phyloP scores from a whole-genome alignment of 225 moss, liverwort and hornwort species.

The Asterella californica region DNA sequence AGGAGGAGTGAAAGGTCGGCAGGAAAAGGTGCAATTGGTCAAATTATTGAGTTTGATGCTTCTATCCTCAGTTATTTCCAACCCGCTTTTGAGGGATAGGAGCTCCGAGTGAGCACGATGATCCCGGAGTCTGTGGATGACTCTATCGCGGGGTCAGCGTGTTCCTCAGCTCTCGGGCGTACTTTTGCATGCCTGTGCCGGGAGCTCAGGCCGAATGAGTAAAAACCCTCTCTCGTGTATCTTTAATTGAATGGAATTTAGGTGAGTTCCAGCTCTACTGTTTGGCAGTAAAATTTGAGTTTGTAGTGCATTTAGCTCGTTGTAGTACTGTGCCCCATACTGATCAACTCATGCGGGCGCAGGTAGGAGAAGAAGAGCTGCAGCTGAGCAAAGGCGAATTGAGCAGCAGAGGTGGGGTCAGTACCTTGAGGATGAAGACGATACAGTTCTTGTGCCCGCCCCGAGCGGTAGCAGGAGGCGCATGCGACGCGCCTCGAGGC shows the following conservation, averaged over 20 bases:
- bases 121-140: slow-evolving; percentile 5
- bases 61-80: background rate
- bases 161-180: slow-evolving; percentile 1
- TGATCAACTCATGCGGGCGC: background rate
- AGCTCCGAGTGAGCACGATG: slow-evolving; percentile 6
- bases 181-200: background rate
- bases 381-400: slow-evolving; percentile 64
- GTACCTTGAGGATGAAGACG: slow-evolving; percentile 53
- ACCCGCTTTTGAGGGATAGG: background rate
- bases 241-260: background rate
- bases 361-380: slow-evolving; percentile 54
- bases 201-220: slow-evolving; percentile 19
- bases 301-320: background rate
- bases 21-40: slow-evolving; percentile 39
- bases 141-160: slow-evolving; percentile 5
- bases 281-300: background rate
- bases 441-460: slow-evolving; percentile 37
- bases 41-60: slow-evolving; percentile 14
- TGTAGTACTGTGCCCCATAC: background rate
- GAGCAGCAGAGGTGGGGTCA: slow-evolving; percentile 68
- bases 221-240: slow-evolving; percentile 2
- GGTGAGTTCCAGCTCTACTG: slow-evolving; percentile 3
- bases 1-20: slow-evolving; percentile 44
- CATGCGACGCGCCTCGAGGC: slow-evolving; percentile 37
- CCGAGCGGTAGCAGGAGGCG: slow-evolving; percentile 35